A percentile compares a stretch with the other conserved stretches of the same genome.
Evolutionary conservation across 2,329 filamentous ascomycete species (phyloP).

Genomic region (Hymenoscyphus scutula): DNA sequence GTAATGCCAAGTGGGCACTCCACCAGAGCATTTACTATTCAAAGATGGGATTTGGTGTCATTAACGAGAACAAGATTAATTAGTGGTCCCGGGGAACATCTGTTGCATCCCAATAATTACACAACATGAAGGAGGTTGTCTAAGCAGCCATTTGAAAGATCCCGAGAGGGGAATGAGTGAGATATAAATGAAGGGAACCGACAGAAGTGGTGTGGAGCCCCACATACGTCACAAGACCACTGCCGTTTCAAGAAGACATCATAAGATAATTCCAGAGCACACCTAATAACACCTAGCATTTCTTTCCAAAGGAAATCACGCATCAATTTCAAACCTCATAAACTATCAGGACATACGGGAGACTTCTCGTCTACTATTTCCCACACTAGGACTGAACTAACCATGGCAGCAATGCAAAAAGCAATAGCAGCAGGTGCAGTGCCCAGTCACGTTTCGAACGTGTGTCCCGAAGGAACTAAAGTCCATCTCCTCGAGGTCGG

Average conservation of each 20-base stretch:
- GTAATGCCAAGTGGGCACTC: not conserved
- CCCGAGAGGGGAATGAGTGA: no score
- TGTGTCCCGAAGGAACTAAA: constrained; percentile 45
- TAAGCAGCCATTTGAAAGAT: no score
- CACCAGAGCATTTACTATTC: not conserved
- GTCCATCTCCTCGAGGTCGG: constrained; percentile 47
- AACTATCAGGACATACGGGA: no score
- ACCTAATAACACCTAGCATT: no score
- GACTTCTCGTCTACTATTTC: not conserved
- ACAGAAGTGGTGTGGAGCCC: no score
- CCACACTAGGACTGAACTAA: constrained; percentile 6
- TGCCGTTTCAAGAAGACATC: no score
- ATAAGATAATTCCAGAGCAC: no score
- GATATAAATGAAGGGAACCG: no score
- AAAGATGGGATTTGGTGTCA: not conserved
- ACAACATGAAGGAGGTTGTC: not conserved
- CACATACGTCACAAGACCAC: no score
- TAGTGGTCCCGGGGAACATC: not conserved
- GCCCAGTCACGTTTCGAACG: constrained; percentile 27
- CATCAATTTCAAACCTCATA: no score
- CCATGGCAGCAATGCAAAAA: constrained; percentile 29
- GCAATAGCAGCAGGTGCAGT: constrained; percentile 28
- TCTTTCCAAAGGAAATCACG: no score
- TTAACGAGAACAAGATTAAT: not conserved
- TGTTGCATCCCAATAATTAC: not conserved